Evolutionary conservation across 2,329 filamentous ascomycete genomes (phyloP).

Genomic region (Furcasterigmium furcatum): DNA sequence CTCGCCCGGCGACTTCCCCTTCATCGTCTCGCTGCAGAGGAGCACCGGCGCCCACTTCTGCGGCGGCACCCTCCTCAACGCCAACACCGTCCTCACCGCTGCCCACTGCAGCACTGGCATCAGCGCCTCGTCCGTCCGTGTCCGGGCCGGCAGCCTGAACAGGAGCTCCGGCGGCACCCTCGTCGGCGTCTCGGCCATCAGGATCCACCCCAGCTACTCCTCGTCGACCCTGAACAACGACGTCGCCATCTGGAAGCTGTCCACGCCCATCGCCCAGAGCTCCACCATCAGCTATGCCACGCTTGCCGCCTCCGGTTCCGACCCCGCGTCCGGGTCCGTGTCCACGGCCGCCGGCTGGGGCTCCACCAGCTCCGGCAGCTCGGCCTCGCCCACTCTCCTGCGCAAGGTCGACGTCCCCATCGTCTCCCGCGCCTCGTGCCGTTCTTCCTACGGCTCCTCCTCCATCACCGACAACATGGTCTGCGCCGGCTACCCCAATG

Average conservation of each 20-base stretch:
- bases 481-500: constrained; percentile 22
- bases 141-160: constrained; percentile 23
- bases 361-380: constrained; percentile 11
- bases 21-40: constrained; percentile 21
- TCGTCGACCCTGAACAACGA: constrained; percentile 17
- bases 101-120: constrained; percentile 22
- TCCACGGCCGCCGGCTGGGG: constrained; percentile 24
- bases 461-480: constrained; percentile 24
- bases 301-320: constrained; percentile 18
- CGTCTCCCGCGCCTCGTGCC: constrained; percentile 20
- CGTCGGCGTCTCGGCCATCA: constrained; percentile 17
- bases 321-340: constrained; percentile 16
- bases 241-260: constrained; percentile 24
- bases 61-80: constrained; percentile 23
- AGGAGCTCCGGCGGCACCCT: constrained; percentile 20
- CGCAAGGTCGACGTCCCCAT: constrained; percentile 26
- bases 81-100: constrained; percentile 26
- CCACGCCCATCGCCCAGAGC: constrained; percentile 15
- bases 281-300: constrained; percentile 18
- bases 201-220: constrained; percentile 18
- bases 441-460: constrained; percentile 15
- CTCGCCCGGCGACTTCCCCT: constrained; percentile 23
- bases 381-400: constrained; percentile 13
- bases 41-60: constrained; percentile 17
- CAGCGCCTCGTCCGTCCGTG: constrained; percentile 11